phyloP scores from a whole-genome alignment of 78 protist genomes.

The slime mould (Dictyostelium discoideum) region DNA sequence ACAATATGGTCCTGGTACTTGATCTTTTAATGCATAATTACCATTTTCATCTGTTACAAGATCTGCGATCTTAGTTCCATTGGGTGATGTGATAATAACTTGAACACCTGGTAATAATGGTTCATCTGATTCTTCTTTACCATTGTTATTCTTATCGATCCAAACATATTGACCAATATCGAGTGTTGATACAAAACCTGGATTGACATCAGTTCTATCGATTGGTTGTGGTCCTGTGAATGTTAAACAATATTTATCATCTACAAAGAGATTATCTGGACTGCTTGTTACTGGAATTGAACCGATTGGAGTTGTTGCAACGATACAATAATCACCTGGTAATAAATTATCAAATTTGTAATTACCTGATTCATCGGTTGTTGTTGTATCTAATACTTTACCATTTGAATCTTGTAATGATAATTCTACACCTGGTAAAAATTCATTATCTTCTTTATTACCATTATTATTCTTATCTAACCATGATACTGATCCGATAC shows the following conservation, averaged over 20 bases:
- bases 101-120: constrained; percentile 3
- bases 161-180: constrained; percentile 6
- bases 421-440: background rate
- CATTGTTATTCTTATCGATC: constrained; percentile 10
- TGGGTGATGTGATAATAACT: background rate
- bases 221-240: background rate
- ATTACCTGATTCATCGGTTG: background rate
- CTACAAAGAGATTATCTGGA: background rate
- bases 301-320: background rate
- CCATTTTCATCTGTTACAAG: background rate
- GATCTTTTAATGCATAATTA: background rate
- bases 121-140: background rate
- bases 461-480: constrained; percentile 13
- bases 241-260: background rate
- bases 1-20: constrained; percentile 26
- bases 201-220: background rate
- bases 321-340: constrained; percentile 9
- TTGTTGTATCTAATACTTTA: background rate
- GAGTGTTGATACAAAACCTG: background rate
- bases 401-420: background rate
- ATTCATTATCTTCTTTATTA: no score
- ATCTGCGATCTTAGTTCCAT: background rate
- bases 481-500: background rate
- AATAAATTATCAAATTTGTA: background rate
- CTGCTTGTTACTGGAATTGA: background rate